These are phyloP conservation scores for Zymoseptoria brevis DNA, from an alignment of 2,329 filamentous ascomycete species.

Conservation along the genomic window DNA sequence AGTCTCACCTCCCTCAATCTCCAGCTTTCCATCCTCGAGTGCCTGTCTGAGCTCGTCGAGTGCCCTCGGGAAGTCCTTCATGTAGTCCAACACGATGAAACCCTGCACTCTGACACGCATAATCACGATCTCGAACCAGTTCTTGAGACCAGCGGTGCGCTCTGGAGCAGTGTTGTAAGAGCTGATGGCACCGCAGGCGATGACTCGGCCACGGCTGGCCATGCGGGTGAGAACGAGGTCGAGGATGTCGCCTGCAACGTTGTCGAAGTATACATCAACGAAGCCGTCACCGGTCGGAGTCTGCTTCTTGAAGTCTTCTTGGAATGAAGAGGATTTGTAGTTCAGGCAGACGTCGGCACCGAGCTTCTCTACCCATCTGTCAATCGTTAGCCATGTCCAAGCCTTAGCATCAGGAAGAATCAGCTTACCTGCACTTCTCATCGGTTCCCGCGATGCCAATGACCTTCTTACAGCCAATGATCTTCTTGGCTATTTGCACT, in stretches of 20 bases:
- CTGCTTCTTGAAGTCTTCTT: conserved; percentile 38
- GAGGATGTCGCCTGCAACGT: conserved; percentile 64
- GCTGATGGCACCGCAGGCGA: conserved; percentile 63
- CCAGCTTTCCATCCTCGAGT: conserved; percentile 40
- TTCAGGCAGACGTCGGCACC: conserved; percentile 49
- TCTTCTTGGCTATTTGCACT: conserved; percentile 47
- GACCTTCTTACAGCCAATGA: conserved; percentile 36
- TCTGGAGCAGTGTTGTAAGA: conserved; percentile 55
- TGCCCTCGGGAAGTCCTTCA: conserved; percentile 19
- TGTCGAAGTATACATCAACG: conserved; percentile 65
- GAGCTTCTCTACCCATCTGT: conserved; percentile 39
- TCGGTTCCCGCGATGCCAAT: conserved; percentile 47
- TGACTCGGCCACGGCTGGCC: conserved; percentile 53
- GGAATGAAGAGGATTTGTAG: conserved; percentile 45
- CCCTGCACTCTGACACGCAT: conserved; percentile 29
- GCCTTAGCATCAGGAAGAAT: not conserved
- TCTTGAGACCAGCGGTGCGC: conserved; percentile 26
- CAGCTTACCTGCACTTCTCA: conserved; percentile 39
- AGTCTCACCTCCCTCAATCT: conserved; percentile 39
- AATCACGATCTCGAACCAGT: conserved; percentile 31
- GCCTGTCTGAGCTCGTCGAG: conserved; percentile 22
- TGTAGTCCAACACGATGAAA: conserved; percentile 30
- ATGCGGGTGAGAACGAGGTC: conserved; percentile 59
- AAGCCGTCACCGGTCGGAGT: conserved; percentile 33
- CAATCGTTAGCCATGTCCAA: not conserved